These are phyloP conservation scores for Stentor roeselii DNA, from an alignment of 73 alveolate genomes.

Conservation along the genomic window DNA sequence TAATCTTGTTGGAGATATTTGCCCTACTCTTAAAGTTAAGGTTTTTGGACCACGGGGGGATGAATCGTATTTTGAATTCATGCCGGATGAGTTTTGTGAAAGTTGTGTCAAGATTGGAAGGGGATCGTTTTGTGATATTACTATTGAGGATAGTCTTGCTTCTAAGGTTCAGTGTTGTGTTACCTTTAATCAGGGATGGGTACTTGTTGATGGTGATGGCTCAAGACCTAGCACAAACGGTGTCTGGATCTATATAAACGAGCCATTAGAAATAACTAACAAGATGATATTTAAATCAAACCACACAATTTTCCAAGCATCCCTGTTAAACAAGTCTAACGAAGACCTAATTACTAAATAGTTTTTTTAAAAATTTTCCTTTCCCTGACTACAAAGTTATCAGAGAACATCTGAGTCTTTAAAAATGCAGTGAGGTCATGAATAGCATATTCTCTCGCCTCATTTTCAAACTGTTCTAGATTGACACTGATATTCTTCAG, in stretches of 20 bases:
- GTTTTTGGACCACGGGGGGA: slow-evolving; percentile 33
- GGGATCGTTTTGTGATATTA: slow-evolving; percentile 63
- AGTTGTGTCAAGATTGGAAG: slow-evolving; percentile 52
- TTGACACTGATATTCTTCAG: slow-evolving; percentile 44
- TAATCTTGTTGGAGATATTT: slow-evolving; percentile 24
- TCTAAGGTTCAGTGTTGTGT: slow-evolving; percentile 63
- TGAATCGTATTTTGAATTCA: slow-evolving; percentile 23
- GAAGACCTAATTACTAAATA: no score
- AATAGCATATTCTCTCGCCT: slow-evolving; percentile 54
- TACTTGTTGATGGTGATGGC: slow-evolving; percentile 61
- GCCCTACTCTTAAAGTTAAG: slow-evolving; percentile 35
- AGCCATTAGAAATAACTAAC: slow-evolving; percentile 61
- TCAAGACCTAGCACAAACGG: slow-evolving; percentile 67
- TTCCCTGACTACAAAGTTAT: neutral
- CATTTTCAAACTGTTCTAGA: slow-evolving; percentile 50
- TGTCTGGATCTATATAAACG: slow-evolving; percentile 68
- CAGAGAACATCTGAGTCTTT: neutral
- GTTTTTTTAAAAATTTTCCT: slow-evolving; percentile 26
- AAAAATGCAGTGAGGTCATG: slow-evolving; percentile 3
- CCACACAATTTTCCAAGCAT: slow-evolving; percentile 62
- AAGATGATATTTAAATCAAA: slow-evolving; percentile 72
- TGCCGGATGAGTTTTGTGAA: slow-evolving; percentile 18
- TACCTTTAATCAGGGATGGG: slow-evolving; percentile 46
- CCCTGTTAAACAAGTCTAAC: no score
- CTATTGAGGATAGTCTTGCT: slow-evolving; percentile 61